Evolutionary conservation across 306 rosid species (phyloP).

Genomic region (Prinsepia uniflora): DNA sequence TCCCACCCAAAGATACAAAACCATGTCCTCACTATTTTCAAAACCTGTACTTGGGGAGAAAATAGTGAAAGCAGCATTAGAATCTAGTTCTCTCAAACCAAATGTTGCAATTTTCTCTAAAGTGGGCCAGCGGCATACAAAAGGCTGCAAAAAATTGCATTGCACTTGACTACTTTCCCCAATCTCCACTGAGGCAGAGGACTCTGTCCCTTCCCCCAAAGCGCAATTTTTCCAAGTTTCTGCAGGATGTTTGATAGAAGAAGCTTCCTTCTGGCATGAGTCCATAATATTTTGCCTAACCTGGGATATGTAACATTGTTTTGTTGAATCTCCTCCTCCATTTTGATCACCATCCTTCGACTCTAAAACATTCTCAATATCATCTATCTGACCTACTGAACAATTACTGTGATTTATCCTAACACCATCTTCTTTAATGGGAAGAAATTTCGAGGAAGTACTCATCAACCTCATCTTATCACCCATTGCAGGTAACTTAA

Average conservation of each 20-base stretch:
- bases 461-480: constrained; percentile 39
- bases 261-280: constrained; percentile 28
- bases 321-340: constrained; percentile 36
- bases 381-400: constrained; percentile 30
- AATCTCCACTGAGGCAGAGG: constrained; percentile 34
- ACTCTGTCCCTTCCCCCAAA: constrained; percentile 27
- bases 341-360: constrained; percentile 30
- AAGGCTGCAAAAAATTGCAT: constrained; percentile 31
- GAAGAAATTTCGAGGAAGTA: constrained; percentile 35
- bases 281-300: constrained; percentile 20
- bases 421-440: constrained; percentile 34
- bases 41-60: constrained; percentile 49
- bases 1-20: constrained; percentile 85
- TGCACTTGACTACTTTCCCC: constrained; percentile 34
- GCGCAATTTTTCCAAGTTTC: constrained; percentile 28
- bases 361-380: constrained; percentile 30
- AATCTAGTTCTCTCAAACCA: constrained; percentile 54
- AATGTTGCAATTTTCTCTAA: constrained; percentile 58
- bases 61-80: constrained; percentile 65
- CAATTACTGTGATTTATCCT: constrained; percentile 29
- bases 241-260: constrained; percentile 28
- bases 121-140: constrained; percentile 72
- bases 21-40: constrained; percentile 33
- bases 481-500: constrained; percentile 60
- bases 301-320: constrained; percentile 27